phyloP scores from a whole-genome alignment of 352 stramenopile species.

The Albugo laibachii region DNA sequence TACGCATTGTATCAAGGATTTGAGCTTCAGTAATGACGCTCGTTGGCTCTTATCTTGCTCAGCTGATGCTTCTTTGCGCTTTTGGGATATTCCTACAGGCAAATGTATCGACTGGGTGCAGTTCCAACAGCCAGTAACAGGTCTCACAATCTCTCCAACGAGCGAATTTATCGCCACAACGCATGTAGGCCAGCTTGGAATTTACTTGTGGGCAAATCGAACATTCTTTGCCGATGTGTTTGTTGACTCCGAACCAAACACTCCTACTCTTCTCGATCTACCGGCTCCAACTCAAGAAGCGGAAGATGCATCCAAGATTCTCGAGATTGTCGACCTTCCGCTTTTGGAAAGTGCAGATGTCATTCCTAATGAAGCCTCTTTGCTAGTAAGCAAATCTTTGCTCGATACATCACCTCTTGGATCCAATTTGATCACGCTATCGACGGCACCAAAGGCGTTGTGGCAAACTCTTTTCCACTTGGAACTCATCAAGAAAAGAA shows the following conservation, averaged over 20 bases:
- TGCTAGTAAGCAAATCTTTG: slow-evolving; percentile 9
- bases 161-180: slow-evolving; percentile 93
- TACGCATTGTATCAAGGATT: slow-evolving; percentile 67
- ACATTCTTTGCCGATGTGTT: slow-evolving; percentile 86
- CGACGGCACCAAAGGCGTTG: slow-evolving; percentile 55
- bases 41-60: slow-evolving; percentile 76
- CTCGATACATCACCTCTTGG: slow-evolving; percentile 32
- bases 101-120: slow-evolving; percentile 90
- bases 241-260: slow-evolving; percentile 40
- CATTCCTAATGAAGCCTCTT: slow-evolving; percentile 8
- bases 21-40: slow-evolving; percentile 78
- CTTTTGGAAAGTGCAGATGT: not conserved
- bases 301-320: slow-evolving; percentile 34
- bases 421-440: slow-evolving; percentile 48
- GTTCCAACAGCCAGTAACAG: slow-evolving; percentile 84
- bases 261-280: slow-evolving; percentile 81
- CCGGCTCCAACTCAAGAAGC: slow-evolving; percentile 75
- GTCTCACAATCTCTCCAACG: slow-evolving; percentile 84
- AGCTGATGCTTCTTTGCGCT: slow-evolving; percentile 72
- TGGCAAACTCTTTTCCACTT: slow-evolving; percentile 84
- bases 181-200: slow-evolving; percentile 78
- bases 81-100: slow-evolving; percentile 90
- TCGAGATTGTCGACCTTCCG: slow-evolving; percentile 25
- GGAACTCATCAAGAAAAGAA: slow-evolving; percentile 90
- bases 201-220: slow-evolving; percentile 91